Base-by-base conservation (phyloP, 257 asterid genomes). In the Salvia miltiorrhiza region DNA sequence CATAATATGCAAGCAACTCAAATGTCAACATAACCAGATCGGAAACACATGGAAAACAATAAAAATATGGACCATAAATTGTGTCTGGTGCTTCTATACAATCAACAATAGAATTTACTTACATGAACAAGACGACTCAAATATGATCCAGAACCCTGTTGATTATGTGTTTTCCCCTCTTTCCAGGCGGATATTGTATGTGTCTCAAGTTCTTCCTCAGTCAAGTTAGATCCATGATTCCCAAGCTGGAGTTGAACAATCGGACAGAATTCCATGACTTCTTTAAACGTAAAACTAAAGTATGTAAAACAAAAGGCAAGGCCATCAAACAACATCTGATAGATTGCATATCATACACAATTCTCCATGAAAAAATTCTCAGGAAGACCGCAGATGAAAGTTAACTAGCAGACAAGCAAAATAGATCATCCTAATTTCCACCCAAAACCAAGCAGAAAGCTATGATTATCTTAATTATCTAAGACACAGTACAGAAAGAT, bases 151-250 rank as follows among this genome's bases (percentile, higher is more conserved):
- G 77, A 78, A 67, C 67, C 78, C 72, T 80, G 87, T 76, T 77
- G 73, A 76, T 59, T 77, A 64, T 81, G 77, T 41, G 74, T 49
- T 69, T 85, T 88, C 45, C 83, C 95, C 56, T 79, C 90, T 77
- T 88, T 88, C 95, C 95, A 88, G 69, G 95, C 95, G 33, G 84
- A 81, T 80, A 88, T 83, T 40, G 88, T 80, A 45, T 88, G 95
- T 20, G 92, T 88, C 80, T 85, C 92, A 3, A 85, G 95, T 80
- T 88, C 90, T 77, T 88, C 95, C 79, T 88, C 95, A 10, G 95
- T 88, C 76, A 86, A 75, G 67, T 83, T 85, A 45, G 92, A 88
- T 71, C 88, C 95, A 65, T 79, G 89, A 71, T 73, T 88, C 67
- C 92, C 92, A 72, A 88, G 90, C 95, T 88, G 90, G 63, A 73